Conservation (phyloP, 169 alveolate genomes). For the Theileria orientalis region DNA sequence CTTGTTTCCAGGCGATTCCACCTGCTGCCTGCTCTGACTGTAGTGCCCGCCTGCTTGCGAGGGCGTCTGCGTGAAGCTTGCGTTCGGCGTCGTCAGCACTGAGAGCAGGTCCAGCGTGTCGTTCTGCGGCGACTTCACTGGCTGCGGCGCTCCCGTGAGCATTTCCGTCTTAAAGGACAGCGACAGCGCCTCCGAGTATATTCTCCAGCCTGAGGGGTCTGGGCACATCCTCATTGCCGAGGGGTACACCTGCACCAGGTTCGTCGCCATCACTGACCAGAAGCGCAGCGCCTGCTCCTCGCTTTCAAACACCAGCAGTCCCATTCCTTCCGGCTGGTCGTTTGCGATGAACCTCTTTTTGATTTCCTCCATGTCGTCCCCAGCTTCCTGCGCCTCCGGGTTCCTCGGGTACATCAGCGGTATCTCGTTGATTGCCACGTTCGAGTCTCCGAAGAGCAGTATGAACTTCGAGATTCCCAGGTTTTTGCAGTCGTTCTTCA, state of each 20-base stretch:
- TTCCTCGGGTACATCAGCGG: slow-evolving; percentile 36
- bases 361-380: not conserved
- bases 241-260: slow-evolving; percentile 53
- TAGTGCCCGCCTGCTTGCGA: not conserved
- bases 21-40: not conserved
- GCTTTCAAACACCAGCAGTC: slow-evolving; percentile 41
- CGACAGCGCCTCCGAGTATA: slow-evolving; percentile 64
- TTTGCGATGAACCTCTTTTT: not conserved
- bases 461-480: slow-evolving; percentile 53
- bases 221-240: slow-evolving; percentile 56
- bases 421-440: slow-evolving; percentile 47
- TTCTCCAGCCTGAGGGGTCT: slow-evolving; percentile 70
- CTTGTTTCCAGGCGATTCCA: slow-evolving; percentile 1
- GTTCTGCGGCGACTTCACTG: not conserved
- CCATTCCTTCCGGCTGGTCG: slow-evolving; percentile 67
- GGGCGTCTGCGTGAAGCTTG: not conserved
- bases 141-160: not conserved
- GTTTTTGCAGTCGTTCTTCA: slow-evolving; percentile 26
- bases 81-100: slow-evolving; percentile 40
- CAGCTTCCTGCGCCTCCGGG: not conserved
- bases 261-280: slow-evolving; percentile 52
- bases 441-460: slow-evolving; percentile 42
- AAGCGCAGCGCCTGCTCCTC: slow-evolving; percentile 54
- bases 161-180: slow-evolving; percentile 37
- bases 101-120: slow-evolving; percentile 47